These are phyloP conservation scores for Eimeria maxima DNA, from an alignment of 169 alveolate genomes.

Conservation along the genomic window DNA sequence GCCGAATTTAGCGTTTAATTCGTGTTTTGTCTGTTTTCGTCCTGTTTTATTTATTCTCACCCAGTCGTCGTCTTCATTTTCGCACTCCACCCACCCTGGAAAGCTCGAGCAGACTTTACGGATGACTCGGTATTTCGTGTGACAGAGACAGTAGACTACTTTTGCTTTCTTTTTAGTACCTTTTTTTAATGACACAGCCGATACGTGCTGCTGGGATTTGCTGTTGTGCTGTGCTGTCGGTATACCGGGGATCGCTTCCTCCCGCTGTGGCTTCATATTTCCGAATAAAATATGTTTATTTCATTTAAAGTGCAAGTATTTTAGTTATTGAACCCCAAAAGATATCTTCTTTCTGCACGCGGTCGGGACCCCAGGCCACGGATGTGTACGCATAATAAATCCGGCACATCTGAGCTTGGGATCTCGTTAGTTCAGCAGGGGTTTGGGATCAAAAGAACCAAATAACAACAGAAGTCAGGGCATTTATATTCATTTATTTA, in stretches of 20 bases:
- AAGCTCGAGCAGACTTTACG: conserved; percentile 81
- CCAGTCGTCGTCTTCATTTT: conserved; percentile 84
- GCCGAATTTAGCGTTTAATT: too few species aligned
- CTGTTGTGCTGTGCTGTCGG: neutral
- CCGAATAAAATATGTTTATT: neutral
- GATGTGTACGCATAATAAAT: neutral
- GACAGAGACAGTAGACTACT: conserved; percentile 64
- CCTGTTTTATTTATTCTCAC: neutral
- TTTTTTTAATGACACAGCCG: neutral
- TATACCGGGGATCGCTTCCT: neutral
- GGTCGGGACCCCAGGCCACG: neutral
- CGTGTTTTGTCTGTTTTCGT: neutral
- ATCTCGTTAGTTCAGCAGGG: neutral
- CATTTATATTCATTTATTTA: too few species aligned
- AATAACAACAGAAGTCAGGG: too few species aligned
- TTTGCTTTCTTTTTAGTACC: neutral
- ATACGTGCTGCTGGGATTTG: neutral
- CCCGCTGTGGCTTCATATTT: neutral
- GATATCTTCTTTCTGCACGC: neutral
- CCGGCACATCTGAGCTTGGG: neutral
- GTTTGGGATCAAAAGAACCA: neutral
- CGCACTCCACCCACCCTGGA: conserved; percentile 77
- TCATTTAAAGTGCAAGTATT: neutral
- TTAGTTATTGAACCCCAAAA: neutral
- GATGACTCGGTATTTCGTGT: conserved; percentile 75